Evolutionary conservation across 768 basidiomycete species (phyloP).

Genomic region (Lanmaoa rubissima): DNA sequence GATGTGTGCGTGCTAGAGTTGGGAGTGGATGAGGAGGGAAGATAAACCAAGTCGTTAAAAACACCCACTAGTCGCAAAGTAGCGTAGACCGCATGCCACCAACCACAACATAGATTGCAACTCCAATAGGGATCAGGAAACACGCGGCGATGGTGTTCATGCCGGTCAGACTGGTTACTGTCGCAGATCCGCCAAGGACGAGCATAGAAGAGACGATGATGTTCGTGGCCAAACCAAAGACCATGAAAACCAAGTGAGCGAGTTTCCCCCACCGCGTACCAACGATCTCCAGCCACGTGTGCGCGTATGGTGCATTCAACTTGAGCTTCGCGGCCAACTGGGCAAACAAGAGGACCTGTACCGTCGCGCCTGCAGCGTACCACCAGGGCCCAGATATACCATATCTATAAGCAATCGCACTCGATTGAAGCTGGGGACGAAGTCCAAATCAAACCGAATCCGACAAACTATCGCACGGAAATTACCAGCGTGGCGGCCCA

Average conservation of each 20-base stretch:
- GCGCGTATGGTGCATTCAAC: slow-evolving; percentile 82
- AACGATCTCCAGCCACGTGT: slow-evolving; percentile 88
- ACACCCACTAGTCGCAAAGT: slow-evolving; percentile 79
- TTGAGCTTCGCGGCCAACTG: slow-evolving; percentile 91
- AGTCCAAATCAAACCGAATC: background rate
- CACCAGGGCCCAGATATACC: slow-evolving; percentile 88
- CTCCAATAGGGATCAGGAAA: slow-evolving; percentile 87
- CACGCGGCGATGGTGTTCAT: slow-evolving; percentile 90
- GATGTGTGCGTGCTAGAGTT: slow-evolving; percentile 73
- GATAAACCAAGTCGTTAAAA: background rate
- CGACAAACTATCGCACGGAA: background rate
- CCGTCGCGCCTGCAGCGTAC: slow-evolving; percentile 88
- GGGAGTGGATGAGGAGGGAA: background rate
- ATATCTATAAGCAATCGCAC: slow-evolving; percentile 81
- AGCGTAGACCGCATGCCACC: slow-evolving; percentile 87
- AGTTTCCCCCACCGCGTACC: slow-evolving; percentile 73
- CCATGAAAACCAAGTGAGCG: slow-evolving; percentile 84
- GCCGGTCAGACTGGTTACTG: slow-evolving; percentile 83
- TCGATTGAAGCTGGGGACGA: slow-evolving; percentile 61
- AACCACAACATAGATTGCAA: slow-evolving; percentile 84
- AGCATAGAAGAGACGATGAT: slow-evolving; percentile 89
- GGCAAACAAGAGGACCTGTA: slow-evolving; percentile 90
- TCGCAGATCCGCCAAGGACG: slow-evolving; percentile 79
- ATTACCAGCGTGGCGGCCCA: slow-evolving; percentile 73
- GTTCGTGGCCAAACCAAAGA: slow-evolving; percentile 91